Percentiles rank a stretch among this genome's conserved stretches.
phyloP scores from a whole-genome alignment of 2,329 filamentous ascomycete genomes.

The Fusarium oligoseptatum region DNA sequence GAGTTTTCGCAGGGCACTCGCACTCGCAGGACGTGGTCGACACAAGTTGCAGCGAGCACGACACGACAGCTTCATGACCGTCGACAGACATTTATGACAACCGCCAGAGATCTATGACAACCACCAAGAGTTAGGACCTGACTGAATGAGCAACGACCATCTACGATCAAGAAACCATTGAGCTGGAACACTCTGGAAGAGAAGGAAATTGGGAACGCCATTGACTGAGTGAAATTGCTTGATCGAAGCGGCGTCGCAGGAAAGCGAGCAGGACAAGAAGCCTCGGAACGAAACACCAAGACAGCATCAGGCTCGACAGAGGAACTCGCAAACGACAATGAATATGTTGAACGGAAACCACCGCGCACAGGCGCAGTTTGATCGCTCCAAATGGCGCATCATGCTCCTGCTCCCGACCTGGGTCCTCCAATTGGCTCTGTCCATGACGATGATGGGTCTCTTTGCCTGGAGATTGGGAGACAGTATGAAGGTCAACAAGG shows the following conservation, averaged over 20 bases:
- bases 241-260: neutral
- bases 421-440: conserved; percentile 61
- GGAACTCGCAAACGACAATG: neutral
- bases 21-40: conserved; percentile 23
- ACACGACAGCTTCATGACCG: conserved; percentile 5
- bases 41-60: conserved; percentile 16
- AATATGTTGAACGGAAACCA: conserved; percentile 55
- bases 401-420: conserved; percentile 64
- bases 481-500: conserved; percentile 59
- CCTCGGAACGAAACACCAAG: neutral
- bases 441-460: conserved; percentile 62
- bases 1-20: conserved; percentile 19
- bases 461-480: conserved; percentile 67
- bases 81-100: neutral
- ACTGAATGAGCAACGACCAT: conserved; percentile 24
- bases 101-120: conserved; percentile 12
- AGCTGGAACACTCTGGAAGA: conserved; percentile 30
- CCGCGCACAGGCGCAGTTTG: conserved; percentile 66
- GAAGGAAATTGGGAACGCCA: conserved; percentile 1
- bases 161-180: conserved; percentile 20
- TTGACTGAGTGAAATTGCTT: conserved; percentile 1
- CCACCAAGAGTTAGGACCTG: neutral
- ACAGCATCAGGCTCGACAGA: neutral
- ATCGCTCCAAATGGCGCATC: conserved; percentile 65
- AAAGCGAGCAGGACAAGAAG: conserved; percentile 9